A percentile compares a stretch with the other conserved stretches of the same genome.
phyloP scores from a whole-genome alignment of 805 yeast genomes.

The Isabelozyma rhagii region DNA sequence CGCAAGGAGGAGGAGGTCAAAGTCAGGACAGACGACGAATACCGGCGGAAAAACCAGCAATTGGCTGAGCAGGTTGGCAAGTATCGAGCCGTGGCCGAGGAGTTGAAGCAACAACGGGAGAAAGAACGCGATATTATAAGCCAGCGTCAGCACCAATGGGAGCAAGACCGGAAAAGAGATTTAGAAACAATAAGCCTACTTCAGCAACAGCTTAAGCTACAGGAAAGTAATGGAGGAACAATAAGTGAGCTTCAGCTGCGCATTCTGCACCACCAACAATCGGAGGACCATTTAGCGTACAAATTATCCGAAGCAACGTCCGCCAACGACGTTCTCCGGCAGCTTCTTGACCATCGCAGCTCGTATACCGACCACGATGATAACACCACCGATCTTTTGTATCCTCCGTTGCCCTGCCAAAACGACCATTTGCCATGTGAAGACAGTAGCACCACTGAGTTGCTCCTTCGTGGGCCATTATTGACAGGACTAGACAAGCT shows the following conservation, averaged over 20 bases:
- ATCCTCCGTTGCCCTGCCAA: neutral
- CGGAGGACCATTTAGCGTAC: neutral
- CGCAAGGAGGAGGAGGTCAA: neutral
- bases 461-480: neutral
- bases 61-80: neutral
- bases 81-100: neutral
- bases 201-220: neutral
- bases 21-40: neutral
- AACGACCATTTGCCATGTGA: neutral
- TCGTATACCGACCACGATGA: neutral
- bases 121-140: no score
- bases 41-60: neutral
- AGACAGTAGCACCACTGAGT: neutral
- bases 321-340: neutral
- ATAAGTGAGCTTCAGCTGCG: neutral
- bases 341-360: neutral
- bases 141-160: no score
- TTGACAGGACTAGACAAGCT: neutral
- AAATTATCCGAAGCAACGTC: neutral
- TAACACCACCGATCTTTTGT: neutral
- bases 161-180: no score
- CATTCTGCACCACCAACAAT: neutral
- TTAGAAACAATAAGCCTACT: no score
- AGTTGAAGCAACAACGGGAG: no score
- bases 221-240: neutral